Evolutionary conservation across 148 eudicot species (phyloP).

Genomic region (Vaccinium vitisidaea): DNA sequence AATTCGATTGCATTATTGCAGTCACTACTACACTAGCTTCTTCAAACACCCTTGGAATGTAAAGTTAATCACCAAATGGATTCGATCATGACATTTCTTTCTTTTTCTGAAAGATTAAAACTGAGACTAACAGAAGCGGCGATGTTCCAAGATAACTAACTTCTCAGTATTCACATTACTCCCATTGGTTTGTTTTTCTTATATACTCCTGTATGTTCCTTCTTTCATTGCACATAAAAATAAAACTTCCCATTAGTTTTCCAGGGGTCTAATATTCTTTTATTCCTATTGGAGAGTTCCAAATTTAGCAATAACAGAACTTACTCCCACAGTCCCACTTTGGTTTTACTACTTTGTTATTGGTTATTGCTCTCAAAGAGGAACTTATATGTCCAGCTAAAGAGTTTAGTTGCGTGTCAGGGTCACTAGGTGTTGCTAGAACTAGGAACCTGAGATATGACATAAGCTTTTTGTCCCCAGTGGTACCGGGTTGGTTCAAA

Average conservation of each 20-base stretch:
- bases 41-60: not conserved
- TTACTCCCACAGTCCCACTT: not conserved
- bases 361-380: not conserved
- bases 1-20: not conserved
- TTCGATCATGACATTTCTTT: not conserved
- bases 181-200: not conserved
- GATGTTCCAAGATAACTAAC: not conserved
- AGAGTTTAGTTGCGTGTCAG: not conserved
- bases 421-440: not conserved
- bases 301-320: not conserved
- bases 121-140: not conserved
- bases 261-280: not conserved
- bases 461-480: not conserved
- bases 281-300: not conserved
- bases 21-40: not conserved
- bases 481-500: constrained; percentile 3
- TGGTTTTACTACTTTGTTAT: not conserved
- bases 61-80: not conserved
- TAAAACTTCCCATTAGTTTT: not conserved
- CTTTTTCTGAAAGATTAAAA: not conserved
- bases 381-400: not conserved
- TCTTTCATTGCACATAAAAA: not conserved
- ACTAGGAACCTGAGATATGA: not conserved
- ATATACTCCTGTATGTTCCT: not conserved
- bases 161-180: not conserved